phyloP scores from a whole-genome alignment of 169 alveolate species.

The Plasmodium inui region DNA sequence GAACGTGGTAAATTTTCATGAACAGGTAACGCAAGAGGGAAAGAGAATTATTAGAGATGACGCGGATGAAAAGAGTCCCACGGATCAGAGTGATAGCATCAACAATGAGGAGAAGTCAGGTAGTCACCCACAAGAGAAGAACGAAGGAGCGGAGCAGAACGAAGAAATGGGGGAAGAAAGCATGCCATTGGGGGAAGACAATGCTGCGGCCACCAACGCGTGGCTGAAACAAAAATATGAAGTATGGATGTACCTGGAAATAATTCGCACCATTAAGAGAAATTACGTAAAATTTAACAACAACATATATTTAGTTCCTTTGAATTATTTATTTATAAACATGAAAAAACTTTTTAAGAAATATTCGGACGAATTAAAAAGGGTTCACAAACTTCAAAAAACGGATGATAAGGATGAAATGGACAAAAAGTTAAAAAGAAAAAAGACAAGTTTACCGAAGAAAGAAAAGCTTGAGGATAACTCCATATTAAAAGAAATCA shows the following conservation, averaged over 20 bases:
- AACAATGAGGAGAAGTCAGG: slow-evolving; percentile 3
- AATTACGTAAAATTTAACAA: slow-evolving; percentile 53
- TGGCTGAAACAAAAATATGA: slow-evolving; percentile 71
- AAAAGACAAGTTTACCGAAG: slow-evolving; percentile 8
- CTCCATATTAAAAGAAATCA: neutral
- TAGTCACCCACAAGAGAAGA: neutral
- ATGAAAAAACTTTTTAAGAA: slow-evolving; percentile 57
- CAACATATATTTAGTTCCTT: slow-evolving; percentile 69
- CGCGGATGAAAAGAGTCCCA: neutral
- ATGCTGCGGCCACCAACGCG: neutral
- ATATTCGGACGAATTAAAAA: slow-evolving; percentile 12
- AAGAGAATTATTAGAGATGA: slow-evolving; percentile 2
- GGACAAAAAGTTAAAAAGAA: slow-evolving; percentile 18
- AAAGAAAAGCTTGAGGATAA: slow-evolving; percentile 38
- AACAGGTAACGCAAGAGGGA: slow-evolving; percentile 14
- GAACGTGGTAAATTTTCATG: slow-evolving; percentile 35
- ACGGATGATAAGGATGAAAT: neutral
- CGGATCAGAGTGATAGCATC: neutral
- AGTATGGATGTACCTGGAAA: slow-evolving; percentile 71
- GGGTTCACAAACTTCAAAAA: neutral
- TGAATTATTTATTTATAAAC: slow-evolving; percentile 66
- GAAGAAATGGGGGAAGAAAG: slow-evolving; percentile 24
- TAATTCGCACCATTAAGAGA: slow-evolving; percentile 59
- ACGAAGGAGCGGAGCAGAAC: neutral
- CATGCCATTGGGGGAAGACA: neutral